phyloP scores from a whole-genome alignment of 2,329 filamentous ascomycete species.

The Xylaria sp. region DNA sequence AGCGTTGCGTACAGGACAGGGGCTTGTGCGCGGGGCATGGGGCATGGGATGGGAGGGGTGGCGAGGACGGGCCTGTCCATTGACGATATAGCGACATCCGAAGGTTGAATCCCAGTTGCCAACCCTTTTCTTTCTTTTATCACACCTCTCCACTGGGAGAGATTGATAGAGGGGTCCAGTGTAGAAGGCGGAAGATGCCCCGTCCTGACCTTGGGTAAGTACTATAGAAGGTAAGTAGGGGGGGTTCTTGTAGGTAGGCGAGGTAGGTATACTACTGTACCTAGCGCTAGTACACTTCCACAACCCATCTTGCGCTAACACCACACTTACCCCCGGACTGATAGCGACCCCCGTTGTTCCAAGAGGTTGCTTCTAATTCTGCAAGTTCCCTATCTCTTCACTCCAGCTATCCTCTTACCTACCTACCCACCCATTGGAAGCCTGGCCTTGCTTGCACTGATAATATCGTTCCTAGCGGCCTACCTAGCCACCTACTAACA shows the following conservation, averaged over 20 bases:
- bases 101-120: not conserved
- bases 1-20: not conserved
- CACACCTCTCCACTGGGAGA: slow-evolving; percentile 1
- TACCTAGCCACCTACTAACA: too few species aligned
- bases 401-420: not conserved
- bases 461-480: too few species aligned
- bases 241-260: too few species aligned
- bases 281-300: too few species aligned
- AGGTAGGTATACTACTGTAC: too few species aligned
- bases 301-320: not conserved
- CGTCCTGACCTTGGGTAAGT: too few species aligned
- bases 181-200: slow-evolving; percentile 19
- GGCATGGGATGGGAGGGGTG: slow-evolving; percentile 17
- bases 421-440: too few species aligned
- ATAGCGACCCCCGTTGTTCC: not conserved
- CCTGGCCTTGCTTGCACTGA: too few species aligned
- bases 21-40: slow-evolving; percentile 12
- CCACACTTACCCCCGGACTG: not conserved
- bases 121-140: not conserved
- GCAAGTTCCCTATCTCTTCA: slow-evolving; percentile 7
- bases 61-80: not conserved
- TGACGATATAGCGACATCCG: slow-evolving; percentile 18
- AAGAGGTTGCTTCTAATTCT: not conserved
- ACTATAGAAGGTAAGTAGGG: too few species aligned
- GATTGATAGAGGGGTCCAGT: slow-evolving; percentile 10